These are phyloP conservation scores for Beauveria australis DNA, from an alignment of 2,329 filamentous ascomycete genomes.

Conservation along the genomic window DNA sequence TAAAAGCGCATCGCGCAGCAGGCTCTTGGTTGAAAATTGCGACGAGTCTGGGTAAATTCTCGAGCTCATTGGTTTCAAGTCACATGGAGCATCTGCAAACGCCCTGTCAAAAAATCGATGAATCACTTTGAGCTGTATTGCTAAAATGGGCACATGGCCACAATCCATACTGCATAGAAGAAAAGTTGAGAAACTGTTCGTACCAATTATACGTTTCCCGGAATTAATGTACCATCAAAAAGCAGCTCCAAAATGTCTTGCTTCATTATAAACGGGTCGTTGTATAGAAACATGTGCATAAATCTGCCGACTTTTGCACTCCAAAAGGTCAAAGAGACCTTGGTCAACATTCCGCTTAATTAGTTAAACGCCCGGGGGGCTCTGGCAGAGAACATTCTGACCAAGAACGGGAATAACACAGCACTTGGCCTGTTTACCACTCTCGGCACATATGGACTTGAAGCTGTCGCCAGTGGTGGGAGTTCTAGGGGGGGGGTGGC, in stretches of 20 bases:
- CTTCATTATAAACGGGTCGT: neutral
- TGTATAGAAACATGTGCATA: neutral
- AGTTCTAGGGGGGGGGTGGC: slow-evolving; percentile 15
- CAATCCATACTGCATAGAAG: neutral
- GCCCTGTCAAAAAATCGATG: neutral
- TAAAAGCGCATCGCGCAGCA: no score
- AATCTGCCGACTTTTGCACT: neutral
- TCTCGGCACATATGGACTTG: slow-evolving; percentile 28
- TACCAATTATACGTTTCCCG: neutral
- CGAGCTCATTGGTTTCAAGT: no score
- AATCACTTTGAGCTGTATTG: slow-evolving; percentile 2
- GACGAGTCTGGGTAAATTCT: no score
- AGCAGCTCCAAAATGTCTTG: neutral
- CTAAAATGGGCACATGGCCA: neutral
- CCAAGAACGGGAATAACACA: slow-evolving; percentile 39
- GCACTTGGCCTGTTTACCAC: slow-evolving; percentile 45
- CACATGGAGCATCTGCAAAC: no score
- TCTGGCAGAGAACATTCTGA: neutral
- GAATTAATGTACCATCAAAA: slow-evolving; percentile 1
- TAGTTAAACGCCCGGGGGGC: neutral
- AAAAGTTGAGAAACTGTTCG: neutral
- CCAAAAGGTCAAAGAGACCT: neutral
- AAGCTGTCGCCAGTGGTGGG: neutral
- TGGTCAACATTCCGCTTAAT: neutral
- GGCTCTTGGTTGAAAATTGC: no score